Evolutionary conservation across 1,284 basidiomycete species (phyloP), one percentile per base, ranked within the genome.

Genomic region (Boletellus deceptivus): DNA sequence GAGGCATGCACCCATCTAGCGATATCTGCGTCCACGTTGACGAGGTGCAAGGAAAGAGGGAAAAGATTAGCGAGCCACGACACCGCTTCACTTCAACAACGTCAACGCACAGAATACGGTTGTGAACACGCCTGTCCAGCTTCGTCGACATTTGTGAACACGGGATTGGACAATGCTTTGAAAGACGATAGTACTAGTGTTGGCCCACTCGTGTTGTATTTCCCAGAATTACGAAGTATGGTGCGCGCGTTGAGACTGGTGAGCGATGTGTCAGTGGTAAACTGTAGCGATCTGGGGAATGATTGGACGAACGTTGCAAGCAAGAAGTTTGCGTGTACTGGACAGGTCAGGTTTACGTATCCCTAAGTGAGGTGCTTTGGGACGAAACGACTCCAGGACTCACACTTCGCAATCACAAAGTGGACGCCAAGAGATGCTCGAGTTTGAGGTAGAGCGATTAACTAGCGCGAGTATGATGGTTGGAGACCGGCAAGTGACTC

Each of bases 381-480:
- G 4, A 16, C 11, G 11, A 4, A 24, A 20, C 13, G 9, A 0
- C 5, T 27, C 38, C 34, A 16, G 16, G 25, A 49, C 71, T 35
- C 56, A 78, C 77, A 61, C 63, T 79, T 79, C 43, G 65, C 72
- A 47, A 79, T 74, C 11, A 73, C 63, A 55, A 79, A 79, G 55
- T 79, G 73, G 11, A 79, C 56, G 6, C 69, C 72, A 53, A 79
- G 69, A 47, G 76, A 76, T 17, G 78, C 59, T 16, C 72, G 67
- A 38, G 75, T 75, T 1, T 59, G 35, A 0, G 68, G 65, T 67
- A 74, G 70, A 1, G 53, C 54, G 3, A 73, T 48, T 76, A 74
- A 78, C 78, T 79, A 17, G 31, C 18, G 5, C n/a, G n/a, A 17
- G 8, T 29, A 29, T 8, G 27, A 29, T 29, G 27, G 10, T 29